Base-by-base conservation (phyloP, 148 eudicot genomes). In the Polygonum maritimum region DNA sequence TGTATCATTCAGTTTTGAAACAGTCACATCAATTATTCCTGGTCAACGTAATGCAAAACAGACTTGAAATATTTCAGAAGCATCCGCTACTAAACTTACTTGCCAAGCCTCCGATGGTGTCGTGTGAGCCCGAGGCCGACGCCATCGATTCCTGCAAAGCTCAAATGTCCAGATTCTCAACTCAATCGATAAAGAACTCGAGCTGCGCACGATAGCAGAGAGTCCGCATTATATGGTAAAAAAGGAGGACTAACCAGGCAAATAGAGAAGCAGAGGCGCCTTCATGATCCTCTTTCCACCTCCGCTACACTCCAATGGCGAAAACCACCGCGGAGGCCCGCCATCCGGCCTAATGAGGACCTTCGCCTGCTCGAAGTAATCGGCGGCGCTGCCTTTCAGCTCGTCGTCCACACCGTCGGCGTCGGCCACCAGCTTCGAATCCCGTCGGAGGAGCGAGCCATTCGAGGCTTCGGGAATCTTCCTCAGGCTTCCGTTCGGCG, bases 111-210 rank as follows among this genome's bases (percentile, higher is more conserved):
- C 75, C 44, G 80, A 78, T 87, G 90, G 48, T 89, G 93, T 87
- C 86, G 48, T 15, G 79, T 49, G 72, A 93, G 98, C 63, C 91
- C 93, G 71, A 85, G 78, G 62, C 96, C 96, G 54, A 79, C 74
- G 48, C 96, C 96, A 81, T 85, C 89, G 58, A 88, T 52, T 69
- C 93, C 92, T 93, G 87, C 65, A 78, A 65, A 76, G 41, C 58
- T 26, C 16, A 67, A 67, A 67, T 67, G 4, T 31, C 16, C 69
- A 60, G 69, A 31, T 36, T 60, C 31, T 4, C 12, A 31, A 51
- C n/a, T 51, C 55, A 51, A 51, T 14, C n/a, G 4, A 51, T 16
- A 44, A 44, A 6, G 9, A 51, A 51, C 5, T 60, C 36, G 5
- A 60, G 11, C 19, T 15, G 71, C 3, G 44, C 7, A 67, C 19